A percentile compares a stretch with the other conserved stretches of the same genome.
These are phyloP conservation scores for Trifolium repens DNA, from an alignment of 306 rosid species.

Conservation along the genomic window DNA sequence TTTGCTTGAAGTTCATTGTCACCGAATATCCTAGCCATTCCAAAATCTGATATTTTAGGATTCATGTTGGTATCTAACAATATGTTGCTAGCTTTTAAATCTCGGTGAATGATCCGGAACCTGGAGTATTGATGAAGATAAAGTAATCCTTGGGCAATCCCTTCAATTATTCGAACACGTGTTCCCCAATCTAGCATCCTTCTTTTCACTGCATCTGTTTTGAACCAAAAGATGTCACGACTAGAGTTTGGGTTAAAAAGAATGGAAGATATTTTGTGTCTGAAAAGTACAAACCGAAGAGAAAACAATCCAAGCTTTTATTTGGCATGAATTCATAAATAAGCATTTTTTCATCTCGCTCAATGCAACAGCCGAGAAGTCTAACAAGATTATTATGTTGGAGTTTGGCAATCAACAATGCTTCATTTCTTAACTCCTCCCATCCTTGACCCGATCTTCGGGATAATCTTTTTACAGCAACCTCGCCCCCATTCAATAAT, in stretches of 20 bases:
- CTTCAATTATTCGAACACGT: slow-evolving; percentile 39
- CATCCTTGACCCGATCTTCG: slow-evolving; percentile 52
- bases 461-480: slow-evolving; percentile 49
- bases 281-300: slow-evolving; percentile 39
- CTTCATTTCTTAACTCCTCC: slow-evolving; percentile 51
- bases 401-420: slow-evolving; percentile 47
- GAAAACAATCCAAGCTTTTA: slow-evolving; percentile 48
- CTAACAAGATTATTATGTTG: slow-evolving; percentile 50
- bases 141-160: slow-evolving; percentile 47
- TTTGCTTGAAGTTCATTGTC: slow-evolving; percentile 43
- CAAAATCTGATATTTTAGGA: slow-evolving; percentile 54
- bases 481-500: slow-evolving; percentile 42
- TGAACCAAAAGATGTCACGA: background rate
- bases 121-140: slow-evolving; percentile 48
- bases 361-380: slow-evolving; percentile 11
- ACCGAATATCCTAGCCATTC: slow-evolving; percentile 44
- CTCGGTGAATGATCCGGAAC: slow-evolving; percentile 41
- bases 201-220: slow-evolving; percentile 34
- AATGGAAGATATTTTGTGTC: background rate
- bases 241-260: background rate
- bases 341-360: background rate
- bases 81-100: slow-evolving; percentile 47
- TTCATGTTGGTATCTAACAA: slow-evolving; percentile 42
- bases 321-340: slow-evolving; percentile 5
- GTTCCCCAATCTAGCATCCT: slow-evolving; percentile 40